These are phyloP conservation scores for Xerocomellus amylosporus DNA, from an alignment of 768 basidiomycete genomes.

Conservation along the genomic window DNA sequence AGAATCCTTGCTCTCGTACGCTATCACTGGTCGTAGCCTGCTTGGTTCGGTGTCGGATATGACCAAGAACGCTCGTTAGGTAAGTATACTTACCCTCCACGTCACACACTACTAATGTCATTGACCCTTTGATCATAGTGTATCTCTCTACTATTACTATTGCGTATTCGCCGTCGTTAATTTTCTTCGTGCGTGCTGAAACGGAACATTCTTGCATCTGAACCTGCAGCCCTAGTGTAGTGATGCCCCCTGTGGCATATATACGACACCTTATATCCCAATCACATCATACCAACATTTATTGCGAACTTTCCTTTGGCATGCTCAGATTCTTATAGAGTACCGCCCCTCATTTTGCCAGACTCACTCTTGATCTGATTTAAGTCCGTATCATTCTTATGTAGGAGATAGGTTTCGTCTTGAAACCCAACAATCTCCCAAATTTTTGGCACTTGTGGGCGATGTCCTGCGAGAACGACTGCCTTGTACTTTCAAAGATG, in stretches of 20 bases:
- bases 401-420: neutral
- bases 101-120: conserved; percentile 11
- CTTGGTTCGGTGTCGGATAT: neutral
- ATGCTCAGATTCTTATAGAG: neutral
- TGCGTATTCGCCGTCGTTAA: neutral
- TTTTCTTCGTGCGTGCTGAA: neutral
- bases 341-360: neutral
- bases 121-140: conserved; percentile 14
- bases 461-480: no score
- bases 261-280: neutral
- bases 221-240: no score
- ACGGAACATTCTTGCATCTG: neutral
- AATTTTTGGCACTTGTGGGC: neutral
- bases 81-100: conserved; percentile 13
- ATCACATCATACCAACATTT: neutral
- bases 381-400: neutral
- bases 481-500: no score
- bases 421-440: neutral
- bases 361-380: neutral
- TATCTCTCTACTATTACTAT: neutral
- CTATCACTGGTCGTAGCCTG: conserved; percentile 1
- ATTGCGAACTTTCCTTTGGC: neutral
- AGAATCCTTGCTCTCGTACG: conserved; percentile 11
- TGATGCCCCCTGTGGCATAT: no score
- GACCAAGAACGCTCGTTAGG: conserved; percentile 4